phyloP scores from a whole-genome alignment of 371 early-diverging fungal genomes.

The Mortierella sp. region DNA sequence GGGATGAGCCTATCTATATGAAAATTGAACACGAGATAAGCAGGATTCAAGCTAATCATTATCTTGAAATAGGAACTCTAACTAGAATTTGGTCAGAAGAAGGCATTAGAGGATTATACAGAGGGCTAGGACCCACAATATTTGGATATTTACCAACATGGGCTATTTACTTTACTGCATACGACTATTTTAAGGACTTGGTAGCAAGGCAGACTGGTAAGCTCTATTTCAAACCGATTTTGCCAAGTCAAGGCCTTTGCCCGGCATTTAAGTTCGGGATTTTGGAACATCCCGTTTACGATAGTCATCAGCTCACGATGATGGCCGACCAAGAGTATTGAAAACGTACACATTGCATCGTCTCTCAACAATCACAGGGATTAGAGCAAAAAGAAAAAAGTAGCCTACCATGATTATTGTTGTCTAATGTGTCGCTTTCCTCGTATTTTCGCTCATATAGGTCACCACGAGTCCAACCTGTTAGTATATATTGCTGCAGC shows the following conservation, averaged over 20 bases:
- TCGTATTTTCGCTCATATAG: constrained; percentile 31
- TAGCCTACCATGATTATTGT: not conserved
- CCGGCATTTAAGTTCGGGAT: not conserved
- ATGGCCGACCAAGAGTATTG: not conserved
- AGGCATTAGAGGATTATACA: constrained; percentile 90
- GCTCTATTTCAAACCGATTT: not conserved
- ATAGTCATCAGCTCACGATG: not conserved
- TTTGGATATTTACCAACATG: constrained; percentile 92
- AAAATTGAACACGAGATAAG: not conserved
- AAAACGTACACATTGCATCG: not conserved
- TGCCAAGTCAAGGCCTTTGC: not conserved
- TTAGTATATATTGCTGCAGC: constrained; percentile 87
- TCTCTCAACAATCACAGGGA: not conserved
- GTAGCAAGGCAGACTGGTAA: constrained; percentile 40
- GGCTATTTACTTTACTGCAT: constrained; percentile 91
- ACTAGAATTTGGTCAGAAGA: constrained; percentile 85
- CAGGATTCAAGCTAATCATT: not conserved
- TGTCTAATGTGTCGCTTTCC: not conserved
- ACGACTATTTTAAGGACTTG: constrained; percentile 76
- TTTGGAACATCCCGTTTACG: not conserved
- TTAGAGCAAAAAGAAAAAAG: not conserved
- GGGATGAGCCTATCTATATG: not conserved
- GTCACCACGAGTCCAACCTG: constrained; percentile 64
- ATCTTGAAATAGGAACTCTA: constrained; percentile 66
- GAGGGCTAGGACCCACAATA: constrained; percentile 90